Percentiles rank a stretch among this genome's conserved stretches.
Evolutionary conservation across 1,284 basidiomycete genomes (phyloP).

Genomic region (Puccinia triticina): DNA sequence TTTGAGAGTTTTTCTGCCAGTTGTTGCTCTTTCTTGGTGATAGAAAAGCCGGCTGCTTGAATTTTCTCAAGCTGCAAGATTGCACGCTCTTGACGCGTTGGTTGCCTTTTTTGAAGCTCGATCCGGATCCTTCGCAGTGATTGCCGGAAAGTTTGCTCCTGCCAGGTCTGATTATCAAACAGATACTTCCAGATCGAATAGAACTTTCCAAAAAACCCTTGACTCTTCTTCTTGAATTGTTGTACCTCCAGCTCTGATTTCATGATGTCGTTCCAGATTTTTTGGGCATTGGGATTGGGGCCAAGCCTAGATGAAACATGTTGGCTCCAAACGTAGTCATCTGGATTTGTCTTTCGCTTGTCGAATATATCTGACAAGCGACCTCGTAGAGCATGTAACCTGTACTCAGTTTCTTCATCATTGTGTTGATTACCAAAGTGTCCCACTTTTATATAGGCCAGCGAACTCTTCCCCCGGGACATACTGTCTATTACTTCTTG

Average conservation of each 20-base stretch:
- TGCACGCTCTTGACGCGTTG: background rate
- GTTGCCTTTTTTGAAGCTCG: background rate
- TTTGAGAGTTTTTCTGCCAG: background rate
- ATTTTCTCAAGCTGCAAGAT: background rate
- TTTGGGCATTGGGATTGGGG: background rate
- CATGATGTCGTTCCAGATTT: background rate
- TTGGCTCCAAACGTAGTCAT: background rate
- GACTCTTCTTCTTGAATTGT: background rate
- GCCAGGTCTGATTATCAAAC: background rate
- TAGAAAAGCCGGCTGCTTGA: background rate
- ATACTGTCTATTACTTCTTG: background rate
- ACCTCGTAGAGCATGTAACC: background rate
- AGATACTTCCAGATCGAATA: background rate
- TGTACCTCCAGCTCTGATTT: background rate
- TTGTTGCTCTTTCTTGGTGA: background rate
- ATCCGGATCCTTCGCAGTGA: background rate
- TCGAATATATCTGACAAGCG: background rate
- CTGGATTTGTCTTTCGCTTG: background rate
- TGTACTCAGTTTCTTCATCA: background rate
- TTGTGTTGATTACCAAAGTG: background rate
- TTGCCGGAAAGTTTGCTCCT: background rate
- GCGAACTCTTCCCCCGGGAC: background rate
- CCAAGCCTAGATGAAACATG: background rate
- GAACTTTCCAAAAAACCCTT: background rate
- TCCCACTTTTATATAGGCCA: background rate